Evolutionary conservation across 2,329 filamentous ascomycete species (phyloP).

Genomic region (Epichloe gansuensis): DNA sequence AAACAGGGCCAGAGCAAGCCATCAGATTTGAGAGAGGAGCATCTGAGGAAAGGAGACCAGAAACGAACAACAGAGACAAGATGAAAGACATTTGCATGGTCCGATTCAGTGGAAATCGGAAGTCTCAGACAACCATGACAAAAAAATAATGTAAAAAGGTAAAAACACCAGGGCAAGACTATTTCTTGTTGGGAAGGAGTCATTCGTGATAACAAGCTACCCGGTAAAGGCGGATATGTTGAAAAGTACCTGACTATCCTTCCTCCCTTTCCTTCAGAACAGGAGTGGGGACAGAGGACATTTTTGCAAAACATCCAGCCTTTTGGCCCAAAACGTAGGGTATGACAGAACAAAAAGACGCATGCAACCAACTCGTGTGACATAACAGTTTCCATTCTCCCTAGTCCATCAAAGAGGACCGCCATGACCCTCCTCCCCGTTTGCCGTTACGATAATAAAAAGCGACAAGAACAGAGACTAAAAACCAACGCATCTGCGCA

Average conservation of each 20-base stretch:
- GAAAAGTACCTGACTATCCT: neutral
- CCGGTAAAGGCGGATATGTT: neutral
- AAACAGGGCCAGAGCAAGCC: too few relatives aligned
- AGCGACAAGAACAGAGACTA: constrained; percentile 13
- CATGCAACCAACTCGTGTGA: constrained; percentile 6
- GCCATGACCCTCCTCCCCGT: constrained; percentile 17
- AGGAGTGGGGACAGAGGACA: neutral
- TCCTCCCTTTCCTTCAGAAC: neutral
- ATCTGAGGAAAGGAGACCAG: neutral
- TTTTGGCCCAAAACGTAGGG: constrained; percentile 4
- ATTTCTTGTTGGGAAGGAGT: constrained; percentile 1
- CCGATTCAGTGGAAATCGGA: constrained; percentile 12
- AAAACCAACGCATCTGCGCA: constrained; percentile 21
- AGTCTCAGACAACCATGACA: constrained; percentile 8
- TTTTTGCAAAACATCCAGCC: neutral
- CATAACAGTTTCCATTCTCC: constrained; percentile 7
- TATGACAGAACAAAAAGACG: constrained; percentile 5
- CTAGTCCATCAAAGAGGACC: constrained; percentile 8
- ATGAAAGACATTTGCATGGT: neutral
- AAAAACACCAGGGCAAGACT: neutral
- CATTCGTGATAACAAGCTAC: constrained; percentile 1
- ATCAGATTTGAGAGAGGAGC: too few relatives aligned
- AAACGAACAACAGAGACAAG: neutral
- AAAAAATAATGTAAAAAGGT: neutral
- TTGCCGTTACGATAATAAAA: constrained; percentile 13